Evolutionary conservation across 2,329 filamentous ascomycete genomes (phyloP), one percentile per base, ranked within the genome.

Genomic region (Botryosphaeria dothidea): DNA sequence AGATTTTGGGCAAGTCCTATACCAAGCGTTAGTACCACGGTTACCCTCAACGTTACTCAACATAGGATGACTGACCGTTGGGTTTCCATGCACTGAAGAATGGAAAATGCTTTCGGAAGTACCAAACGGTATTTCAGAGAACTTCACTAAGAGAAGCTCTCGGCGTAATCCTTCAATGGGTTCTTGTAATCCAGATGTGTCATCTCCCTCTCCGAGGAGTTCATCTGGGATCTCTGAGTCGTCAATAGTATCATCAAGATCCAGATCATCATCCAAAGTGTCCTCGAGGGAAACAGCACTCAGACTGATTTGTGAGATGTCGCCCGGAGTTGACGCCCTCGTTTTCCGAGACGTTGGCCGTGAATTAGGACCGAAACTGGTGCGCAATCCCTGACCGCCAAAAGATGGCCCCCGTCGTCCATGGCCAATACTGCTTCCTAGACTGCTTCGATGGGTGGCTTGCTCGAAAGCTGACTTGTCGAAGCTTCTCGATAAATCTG

Each of bases 401-500:
- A 95, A 86, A 1, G 93, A 96, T 62, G 95, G 89, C 6, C 87
- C 85, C 66, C 90, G 86, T 68, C 90, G 87, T 15, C 83, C 78
- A 48, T 83, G 82, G 74, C 78, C 77, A 66, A 84, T 81, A 67
- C 78, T 82, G 25, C 74, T 84, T 46, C 77, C 79, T 63, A 78
- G 75, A 71, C 80, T 77, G 69, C 77, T 70, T 63, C 78, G 73
- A 60, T 75, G 76, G 77, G 81, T 70, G 79, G 86, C 84, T 66
- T 97, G 93, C 29, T 88, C 85, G 73, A 96, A 96, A n/a, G 89
- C 85, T 1, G 89, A 84, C 71, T 91, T 86, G 70, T 96, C 93
- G 69, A 94, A 91, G 17, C 90, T 95, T 9, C 92, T 90, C 0
- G 92, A 94, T 21, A 97, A 81, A 74, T 97, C 94, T 34, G 92